Base-by-base conservation (phyloP, 2,329 filamentous ascomycete genomes). In the Rhinocladiella similis region DNA sequence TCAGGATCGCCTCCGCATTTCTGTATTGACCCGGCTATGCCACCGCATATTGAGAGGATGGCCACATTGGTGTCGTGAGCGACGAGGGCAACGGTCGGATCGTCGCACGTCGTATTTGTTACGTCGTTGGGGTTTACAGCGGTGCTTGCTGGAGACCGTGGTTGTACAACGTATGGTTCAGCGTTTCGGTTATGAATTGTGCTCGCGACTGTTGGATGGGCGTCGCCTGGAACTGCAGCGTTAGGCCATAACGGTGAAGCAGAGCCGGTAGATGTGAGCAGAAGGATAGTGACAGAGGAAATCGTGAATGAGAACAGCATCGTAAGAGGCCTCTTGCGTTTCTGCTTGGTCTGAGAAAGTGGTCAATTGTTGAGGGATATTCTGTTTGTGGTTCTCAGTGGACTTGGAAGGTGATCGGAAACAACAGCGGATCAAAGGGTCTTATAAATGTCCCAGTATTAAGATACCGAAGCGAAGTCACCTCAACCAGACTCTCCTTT, bases 21-120 rank as follows among this genome's bases (percentile, higher is more conserved):
- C 48, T 72, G 68, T 50, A 77, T 76, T 12, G 70, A 63, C 14
- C 77, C 77, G 0, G 78, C 73, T 57, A 81, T 81, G 54, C 69
- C 75, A 49, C 77, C 75, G 69, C 80, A 82, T 69, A 80, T 80
- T 51, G 66, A 68, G 12, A 81, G 73, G 62, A 80, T 69, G 6
- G 77, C 77, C 12, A 77, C 76, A 57, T 76, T 75, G 39, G 75
- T 73, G 66, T 82, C 80, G 66, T 82, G 79, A 63, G 75, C 75
- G 60, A 75, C 72, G 59, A 79, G 76, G 57, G 74, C 69, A 5
- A 73, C 77, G 36, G 63, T 64, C 6, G 63, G 22, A 51, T 71
- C 69, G 29, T 64, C 64, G 55, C 72, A 73, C 4, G 65, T 70
- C 29, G 69, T 70, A 12, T 61, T 65, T 1, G 68, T 70, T 5